These are phyloP conservation scores for Babesia gibsoni DNA, from an alignment of 169 alveolate genomes.

Conservation along the genomic window DNA sequence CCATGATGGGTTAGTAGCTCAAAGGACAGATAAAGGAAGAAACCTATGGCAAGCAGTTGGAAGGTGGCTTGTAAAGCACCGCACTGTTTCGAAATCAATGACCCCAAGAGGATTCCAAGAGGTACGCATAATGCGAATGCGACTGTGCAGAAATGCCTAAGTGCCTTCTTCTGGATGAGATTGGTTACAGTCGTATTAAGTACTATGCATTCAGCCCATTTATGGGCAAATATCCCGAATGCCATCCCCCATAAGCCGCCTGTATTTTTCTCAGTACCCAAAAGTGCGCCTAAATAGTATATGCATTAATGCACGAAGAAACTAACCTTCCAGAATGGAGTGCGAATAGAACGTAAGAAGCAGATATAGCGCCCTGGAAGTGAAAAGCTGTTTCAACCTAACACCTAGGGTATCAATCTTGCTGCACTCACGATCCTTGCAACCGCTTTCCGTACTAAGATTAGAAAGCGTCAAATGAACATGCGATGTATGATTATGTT, in stretches of 20 bases:
- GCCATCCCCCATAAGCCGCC: slow-evolving; percentile 61
- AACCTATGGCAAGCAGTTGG: slow-evolving; percentile 60
- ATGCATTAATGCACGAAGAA: background rate
- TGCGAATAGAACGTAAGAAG: slow-evolving; percentile 54
- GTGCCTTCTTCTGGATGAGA: slow-evolving; percentile 5
- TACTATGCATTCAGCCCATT: slow-evolving; percentile 66
- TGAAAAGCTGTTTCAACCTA: slow-evolving; percentile 34
- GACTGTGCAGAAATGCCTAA: slow-evolving; percentile 21
- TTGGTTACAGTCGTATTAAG: slow-evolving; percentile 37
- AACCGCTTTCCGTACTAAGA: slow-evolving; percentile 16
- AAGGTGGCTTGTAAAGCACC: slow-evolving; percentile 10
- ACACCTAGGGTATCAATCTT: background rate
- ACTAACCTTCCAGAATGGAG: slow-evolving; percentile 60
- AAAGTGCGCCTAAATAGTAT: slow-evolving; percentile 25
- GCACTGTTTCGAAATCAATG: background rate
- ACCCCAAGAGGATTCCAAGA: slow-evolving; percentile 50
- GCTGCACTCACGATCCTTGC: background rate
- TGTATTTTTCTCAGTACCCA: slow-evolving; percentile 40
- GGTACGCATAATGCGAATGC: slow-evolving; percentile 58
- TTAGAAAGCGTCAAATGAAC: slow-evolving; percentile 1
- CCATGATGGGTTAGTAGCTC: slow-evolving; percentile 55
- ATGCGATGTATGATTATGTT: background rate
- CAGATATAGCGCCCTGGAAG: slow-evolving; percentile 51
- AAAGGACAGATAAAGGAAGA: slow-evolving; percentile 61
- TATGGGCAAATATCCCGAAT: slow-evolving; percentile 66